These are phyloP conservation scores for Pythium aristosporum DNA, from an alignment of 352 stramenopile genomes.

Conservation along the genomic window DNA sequence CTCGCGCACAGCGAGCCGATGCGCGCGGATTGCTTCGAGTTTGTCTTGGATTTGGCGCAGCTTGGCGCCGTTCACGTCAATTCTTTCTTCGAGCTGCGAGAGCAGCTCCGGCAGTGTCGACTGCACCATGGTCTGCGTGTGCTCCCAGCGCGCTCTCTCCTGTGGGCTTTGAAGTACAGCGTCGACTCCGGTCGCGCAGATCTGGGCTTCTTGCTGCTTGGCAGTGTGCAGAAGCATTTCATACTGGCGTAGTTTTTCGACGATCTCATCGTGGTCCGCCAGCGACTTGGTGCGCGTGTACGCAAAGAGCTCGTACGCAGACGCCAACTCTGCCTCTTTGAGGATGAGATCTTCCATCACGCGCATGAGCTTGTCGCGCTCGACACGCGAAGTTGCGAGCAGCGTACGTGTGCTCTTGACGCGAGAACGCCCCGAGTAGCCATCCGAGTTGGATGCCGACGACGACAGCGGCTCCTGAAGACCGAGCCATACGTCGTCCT, in stretches of 20 bases:
- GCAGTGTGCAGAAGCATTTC: conserved; percentile 36
- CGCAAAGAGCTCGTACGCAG: conserved; percentile 58
- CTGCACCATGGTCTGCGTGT: conserved; percentile 55
- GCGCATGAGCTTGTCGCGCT: conserved; percentile 55
- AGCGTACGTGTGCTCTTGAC: conserved; percentile 20
- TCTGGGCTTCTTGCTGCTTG: conserved; percentile 25
- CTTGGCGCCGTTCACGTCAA: conserved; percentile 63
- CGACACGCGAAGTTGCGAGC: conserved; percentile 46
- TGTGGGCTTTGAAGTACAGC: conserved; percentile 30
- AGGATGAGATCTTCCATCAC: conserved; percentile 61
- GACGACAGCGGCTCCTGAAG: conserved; percentile 35
- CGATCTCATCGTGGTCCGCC: conserved; percentile 49
- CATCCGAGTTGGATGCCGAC: not conserved
- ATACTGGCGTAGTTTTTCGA: conserved; percentile 43
- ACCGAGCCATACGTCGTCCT: conserved; percentile 34
- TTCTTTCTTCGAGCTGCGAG: conserved; percentile 51
- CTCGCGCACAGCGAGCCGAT: conserved; percentile 53
- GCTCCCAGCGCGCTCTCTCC: conserved; percentile 45
- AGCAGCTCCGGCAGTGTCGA: conserved; percentile 52
- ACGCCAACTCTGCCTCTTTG: conserved; percentile 59
- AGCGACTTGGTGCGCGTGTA: conserved; percentile 46
- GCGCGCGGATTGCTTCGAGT: conserved; percentile 48
- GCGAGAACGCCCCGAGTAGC: not conserved
- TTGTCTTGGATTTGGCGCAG: conserved; percentile 58
- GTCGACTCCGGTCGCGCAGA: conserved; percentile 23